Evolutionary conservation across 1,139 yeast genomes (phyloP).

Genomic region (Debaryomycetaceae sp.): DNA sequence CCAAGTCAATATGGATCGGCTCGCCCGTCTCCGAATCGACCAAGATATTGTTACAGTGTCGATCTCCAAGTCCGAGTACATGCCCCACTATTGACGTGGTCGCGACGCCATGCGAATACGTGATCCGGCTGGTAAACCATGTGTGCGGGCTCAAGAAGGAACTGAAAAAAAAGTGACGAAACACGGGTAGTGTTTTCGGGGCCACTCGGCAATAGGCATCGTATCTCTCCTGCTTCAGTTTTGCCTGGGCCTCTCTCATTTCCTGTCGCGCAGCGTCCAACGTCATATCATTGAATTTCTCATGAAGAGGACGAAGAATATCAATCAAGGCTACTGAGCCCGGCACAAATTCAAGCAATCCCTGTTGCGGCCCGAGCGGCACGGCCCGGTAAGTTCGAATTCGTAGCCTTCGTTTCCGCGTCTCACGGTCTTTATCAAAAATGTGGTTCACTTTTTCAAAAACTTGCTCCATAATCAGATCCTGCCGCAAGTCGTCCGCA

Average conservation of each 20-base stretch:
- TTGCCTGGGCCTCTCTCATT: conserved; percentile 51
- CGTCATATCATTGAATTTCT: conserved; percentile 33
- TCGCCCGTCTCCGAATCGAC: conserved; percentile 76
- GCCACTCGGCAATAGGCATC: conserved; percentile 41
- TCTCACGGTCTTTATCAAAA: conserved; percentile 43
- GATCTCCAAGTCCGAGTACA: conserved; percentile 84
- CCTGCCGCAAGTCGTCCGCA: conserved; percentile 88
- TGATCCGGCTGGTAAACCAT: conserved; percentile 62
- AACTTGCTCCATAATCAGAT: conserved; percentile 95
- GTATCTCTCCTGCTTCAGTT: conserved; percentile 34
- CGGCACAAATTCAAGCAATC: conserved; percentile 83
- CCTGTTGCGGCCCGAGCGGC: conserved; percentile 81
- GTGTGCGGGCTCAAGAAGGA: conserved; percentile 53
- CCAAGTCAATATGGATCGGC: conserved; percentile 91
- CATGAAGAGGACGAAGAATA: conserved; percentile 49
- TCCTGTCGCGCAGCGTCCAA: conserved; percentile 49
- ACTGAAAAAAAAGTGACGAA: conserved; percentile 61
- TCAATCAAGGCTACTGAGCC: conserved; percentile 67
- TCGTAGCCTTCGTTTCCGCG: conserved; percentile 44
- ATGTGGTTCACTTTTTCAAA: conserved; percentile 78
- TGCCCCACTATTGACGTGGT: conserved; percentile 80
- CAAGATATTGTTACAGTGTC: conserved; percentile 85
- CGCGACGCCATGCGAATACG: conserved; percentile 74
- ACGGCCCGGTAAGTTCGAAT: conserved; percentile 83
- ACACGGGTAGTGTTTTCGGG: conserved; percentile 49